phyloP scores from a whole-genome alignment of 2,329 filamentous ascomycete species.

The Thyridium curvatum region DNA sequence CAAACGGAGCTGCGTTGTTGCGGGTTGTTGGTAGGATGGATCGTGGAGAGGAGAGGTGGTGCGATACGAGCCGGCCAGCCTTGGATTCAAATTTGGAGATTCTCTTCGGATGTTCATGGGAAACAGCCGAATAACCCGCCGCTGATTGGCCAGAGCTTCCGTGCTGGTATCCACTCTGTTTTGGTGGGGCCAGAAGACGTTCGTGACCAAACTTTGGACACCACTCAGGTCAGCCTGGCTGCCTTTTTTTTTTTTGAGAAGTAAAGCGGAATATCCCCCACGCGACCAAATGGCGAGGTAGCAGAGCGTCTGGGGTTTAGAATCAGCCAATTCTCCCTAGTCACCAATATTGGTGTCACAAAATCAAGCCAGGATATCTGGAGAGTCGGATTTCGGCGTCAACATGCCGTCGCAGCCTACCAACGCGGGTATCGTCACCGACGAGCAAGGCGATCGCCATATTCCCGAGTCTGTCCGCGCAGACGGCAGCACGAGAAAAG shows the following conservation, averaged over 20 bases:
- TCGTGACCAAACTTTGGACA: too few relatives aligned
- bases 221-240: too few relatives aligned
- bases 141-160: slow-evolving; percentile 27
- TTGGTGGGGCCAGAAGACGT: too few relatives aligned
- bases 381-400: too few relatives aligned
- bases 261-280: too few relatives aligned
- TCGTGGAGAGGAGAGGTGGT: slow-evolving; percentile 5
- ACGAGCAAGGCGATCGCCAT: slow-evolving; percentile 71
- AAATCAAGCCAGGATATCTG: too few relatives aligned
- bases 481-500: slow-evolving; percentile 86
- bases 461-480: slow-evolving; percentile 83
- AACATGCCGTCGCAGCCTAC: slow-evolving; percentile 44
- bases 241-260: too few relatives aligned
- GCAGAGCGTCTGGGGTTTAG: too few relatives aligned
- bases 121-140: slow-evolving; percentile 13
- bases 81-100: slow-evolving; percentile 12
- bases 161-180: too few relatives aligned
- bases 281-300: too few relatives aligned
- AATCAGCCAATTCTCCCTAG: too few relatives aligned
- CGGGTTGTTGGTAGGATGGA: slow-evolving; percentile 12
- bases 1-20: slow-evolving; percentile 8
- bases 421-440: slow-evolving; percentile 70
- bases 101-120: slow-evolving; percentile 4
- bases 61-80: slow-evolving; percentile 2
- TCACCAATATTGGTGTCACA: too few relatives aligned